A percentile compares a stretch with the other conserved stretches of the same genome.
These are phyloP conservation scores for Eutrema heterophyllum DNA, from an alignment of 345 rosid species.

Conservation along the genomic window DNA sequence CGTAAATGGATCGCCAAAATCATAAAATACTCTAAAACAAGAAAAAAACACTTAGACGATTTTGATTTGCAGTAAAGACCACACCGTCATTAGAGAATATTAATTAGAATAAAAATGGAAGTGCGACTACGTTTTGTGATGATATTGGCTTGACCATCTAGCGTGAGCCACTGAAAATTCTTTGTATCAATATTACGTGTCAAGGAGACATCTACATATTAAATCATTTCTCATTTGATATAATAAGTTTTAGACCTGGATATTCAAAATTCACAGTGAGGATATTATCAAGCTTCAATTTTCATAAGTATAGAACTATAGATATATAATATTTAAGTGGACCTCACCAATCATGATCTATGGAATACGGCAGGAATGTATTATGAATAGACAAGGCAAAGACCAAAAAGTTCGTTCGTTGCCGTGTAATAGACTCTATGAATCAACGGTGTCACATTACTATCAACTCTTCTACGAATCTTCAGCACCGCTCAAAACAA, in stretches of 20 bases:
- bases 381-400: constrained; percentile 13
- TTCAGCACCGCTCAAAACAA: neutral
- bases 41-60: neutral
- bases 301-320: neutral
- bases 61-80: neutral
- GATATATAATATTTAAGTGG: neutral
- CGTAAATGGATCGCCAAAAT: neutral
- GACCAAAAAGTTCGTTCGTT: constrained; percentile 4
- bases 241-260: neutral
- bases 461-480: constrained; percentile 9
- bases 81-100: neutral
- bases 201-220: neutral
- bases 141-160: constrained; percentile 10
- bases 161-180: neutral
- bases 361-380: neutral
- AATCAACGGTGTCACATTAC: constrained; percentile 20
- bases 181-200: neutral
- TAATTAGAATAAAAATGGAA: neutral
- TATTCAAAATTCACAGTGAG: neutral
- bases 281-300: neutral
- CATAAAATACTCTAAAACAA: neutral
- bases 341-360: constrained; percentile 7
- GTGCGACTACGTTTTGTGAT: neutral
- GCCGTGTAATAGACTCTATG: constrained; percentile 21
- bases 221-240: neutral